These are phyloP conservation scores for Bruguiera sexangula DNA, from an alignment of 345 rosid species.

Conservation along the genomic window DNA sequence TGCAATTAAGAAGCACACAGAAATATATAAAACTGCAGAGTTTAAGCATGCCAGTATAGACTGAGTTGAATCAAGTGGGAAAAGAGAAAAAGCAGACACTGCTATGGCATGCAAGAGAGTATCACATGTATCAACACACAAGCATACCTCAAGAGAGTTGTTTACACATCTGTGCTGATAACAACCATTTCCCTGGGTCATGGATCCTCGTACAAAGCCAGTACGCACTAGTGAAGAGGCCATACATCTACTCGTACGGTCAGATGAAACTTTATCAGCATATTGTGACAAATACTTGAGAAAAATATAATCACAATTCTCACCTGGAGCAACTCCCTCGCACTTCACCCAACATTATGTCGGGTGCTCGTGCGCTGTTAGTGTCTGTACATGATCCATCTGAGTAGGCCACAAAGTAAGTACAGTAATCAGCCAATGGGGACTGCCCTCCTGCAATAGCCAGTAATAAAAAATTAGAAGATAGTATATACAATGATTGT, in stretches of 20 bases:
- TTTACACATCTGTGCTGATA: constrained; percentile 90
- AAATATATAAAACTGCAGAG: no score
- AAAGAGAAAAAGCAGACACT: background rate
- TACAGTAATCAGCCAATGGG: constrained; percentile 93
- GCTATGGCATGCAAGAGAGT: background rate
- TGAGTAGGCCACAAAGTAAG: constrained; percentile 96
- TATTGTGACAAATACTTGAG: constrained; percentile 2
- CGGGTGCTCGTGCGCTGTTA: constrained; percentile 92
- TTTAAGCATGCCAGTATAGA: no score
- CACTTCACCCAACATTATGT: constrained; percentile 98
- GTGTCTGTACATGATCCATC: constrained; percentile 99
- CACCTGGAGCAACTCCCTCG: constrained; percentile 91
- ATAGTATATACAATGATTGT: background rate
- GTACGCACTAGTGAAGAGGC: constrained; percentile 94
- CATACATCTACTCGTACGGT: constrained; percentile 68
- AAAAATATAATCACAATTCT: constrained; percentile 19
- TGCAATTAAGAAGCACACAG: no score
- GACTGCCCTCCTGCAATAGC: constrained; percentile 90
- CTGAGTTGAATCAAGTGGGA: no score
- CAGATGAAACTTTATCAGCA: constrained; percentile 24
- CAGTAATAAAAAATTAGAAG: constrained; percentile 12
- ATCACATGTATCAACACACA: constrained; percentile 6
- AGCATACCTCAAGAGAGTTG: constrained; percentile 72
- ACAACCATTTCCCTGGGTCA: constrained; percentile 95
- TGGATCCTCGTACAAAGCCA: constrained; percentile 92